phyloP scores from a whole-genome alignment of 2,329 filamentous ascomycete species.

The Microthyrium microscopicum region DNA sequence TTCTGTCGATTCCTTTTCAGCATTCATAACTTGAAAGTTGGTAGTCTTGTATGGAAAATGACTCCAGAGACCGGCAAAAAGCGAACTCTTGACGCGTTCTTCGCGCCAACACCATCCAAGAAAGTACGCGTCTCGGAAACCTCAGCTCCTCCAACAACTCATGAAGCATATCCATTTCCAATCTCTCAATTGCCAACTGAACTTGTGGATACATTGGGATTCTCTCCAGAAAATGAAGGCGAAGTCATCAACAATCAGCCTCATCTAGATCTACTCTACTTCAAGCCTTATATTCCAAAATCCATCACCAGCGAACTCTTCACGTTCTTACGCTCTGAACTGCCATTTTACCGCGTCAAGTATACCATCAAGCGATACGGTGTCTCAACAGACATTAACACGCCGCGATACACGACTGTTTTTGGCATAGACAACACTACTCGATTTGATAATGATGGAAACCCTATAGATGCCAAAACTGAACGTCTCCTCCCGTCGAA shows the following conservation, averaged over 20 bases:
- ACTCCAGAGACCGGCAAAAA: too few relatives aligned
- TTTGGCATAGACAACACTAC: conserved; percentile 49
- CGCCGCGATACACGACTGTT: conserved; percentile 44
- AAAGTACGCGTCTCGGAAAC: conserved; percentile 17
- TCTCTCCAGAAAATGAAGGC: conserved; percentile 24
- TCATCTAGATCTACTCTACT: conserved; percentile 59
- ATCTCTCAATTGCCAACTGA: conserved; percentile 30
- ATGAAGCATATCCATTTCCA: conserved; percentile 36
- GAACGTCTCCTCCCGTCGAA: conserved; percentile 21
- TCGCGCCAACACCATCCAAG: conserved; percentile 33
- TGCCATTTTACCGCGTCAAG: conserved; percentile 61
- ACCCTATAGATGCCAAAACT: conserved; percentile 27
- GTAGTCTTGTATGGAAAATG: too few relatives aligned
- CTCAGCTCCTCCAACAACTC: conserved; percentile 19
- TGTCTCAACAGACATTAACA: conserved; percentile 44
- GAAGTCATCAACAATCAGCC: conserved; percentile 47
- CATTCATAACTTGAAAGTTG: too few relatives aligned
- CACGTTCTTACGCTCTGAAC: conserved; percentile 49
- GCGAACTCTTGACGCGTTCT: conserved; percentile 54
- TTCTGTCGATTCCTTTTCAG: too few relatives aligned
- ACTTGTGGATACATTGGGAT: conserved; percentile 25
- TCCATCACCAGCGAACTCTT: conserved; percentile 44
- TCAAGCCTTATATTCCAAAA: conserved; percentile 52
- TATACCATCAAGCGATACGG: conserved; percentile 55
- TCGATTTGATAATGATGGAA: conserved; percentile 29